Evolutionary conservation across 352 stramenopile genomes (phyloP).

Genomic region (Phytophthora sansomeana): DNA sequence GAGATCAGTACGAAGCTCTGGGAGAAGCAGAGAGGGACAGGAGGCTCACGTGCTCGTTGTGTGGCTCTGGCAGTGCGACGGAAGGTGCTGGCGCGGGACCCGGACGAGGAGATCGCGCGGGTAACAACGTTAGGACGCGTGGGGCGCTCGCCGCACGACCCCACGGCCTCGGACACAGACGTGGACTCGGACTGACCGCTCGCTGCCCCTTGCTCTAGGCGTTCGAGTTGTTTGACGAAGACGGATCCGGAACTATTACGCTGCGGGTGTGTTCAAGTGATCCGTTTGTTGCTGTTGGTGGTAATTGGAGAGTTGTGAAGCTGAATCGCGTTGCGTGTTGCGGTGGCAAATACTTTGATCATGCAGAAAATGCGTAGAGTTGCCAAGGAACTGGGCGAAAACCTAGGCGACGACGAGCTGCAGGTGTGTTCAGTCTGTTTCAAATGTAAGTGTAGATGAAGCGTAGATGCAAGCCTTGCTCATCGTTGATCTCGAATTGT

Average conservation of each 20-base stretch:
- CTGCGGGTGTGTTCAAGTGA: constrained; percentile 56
- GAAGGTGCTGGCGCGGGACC: constrained; percentile 87
- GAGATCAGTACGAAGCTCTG: constrained; percentile 82
- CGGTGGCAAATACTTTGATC: not conserved
- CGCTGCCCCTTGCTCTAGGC: constrained; percentile 51
- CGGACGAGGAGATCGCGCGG: constrained; percentile 93
- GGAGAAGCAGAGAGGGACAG: not conserved
- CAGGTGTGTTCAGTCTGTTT: constrained; percentile 44
- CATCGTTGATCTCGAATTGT: constrained; percentile 1
- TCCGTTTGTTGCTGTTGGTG: constrained; percentile 15
- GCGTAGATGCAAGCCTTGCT: not conserved
- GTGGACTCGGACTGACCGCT: constrained; percentile 30
- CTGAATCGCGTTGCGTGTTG: constrained; percentile 24
- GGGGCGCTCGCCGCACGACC: constrained; percentile 28
- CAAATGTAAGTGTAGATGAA: not conserved
- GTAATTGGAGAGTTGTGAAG: constrained; percentile 18
- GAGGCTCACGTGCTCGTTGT: constrained; percentile 3
- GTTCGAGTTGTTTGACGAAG: constrained; percentile 96
- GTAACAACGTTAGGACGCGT: constrained; percentile 32
- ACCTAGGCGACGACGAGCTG: constrained; percentile 92
- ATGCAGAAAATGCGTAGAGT: constrained; percentile 93
- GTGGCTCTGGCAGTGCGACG: constrained; percentile 60
- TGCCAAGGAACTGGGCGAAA: constrained; percentile 93
- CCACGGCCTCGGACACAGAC: constrained; percentile 24
- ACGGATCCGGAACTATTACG: constrained; percentile 90